Evolutionary conservation across 2,329 filamentous ascomycete genomes (phyloP).

Genomic region (Calonectria crousiana): DNA sequence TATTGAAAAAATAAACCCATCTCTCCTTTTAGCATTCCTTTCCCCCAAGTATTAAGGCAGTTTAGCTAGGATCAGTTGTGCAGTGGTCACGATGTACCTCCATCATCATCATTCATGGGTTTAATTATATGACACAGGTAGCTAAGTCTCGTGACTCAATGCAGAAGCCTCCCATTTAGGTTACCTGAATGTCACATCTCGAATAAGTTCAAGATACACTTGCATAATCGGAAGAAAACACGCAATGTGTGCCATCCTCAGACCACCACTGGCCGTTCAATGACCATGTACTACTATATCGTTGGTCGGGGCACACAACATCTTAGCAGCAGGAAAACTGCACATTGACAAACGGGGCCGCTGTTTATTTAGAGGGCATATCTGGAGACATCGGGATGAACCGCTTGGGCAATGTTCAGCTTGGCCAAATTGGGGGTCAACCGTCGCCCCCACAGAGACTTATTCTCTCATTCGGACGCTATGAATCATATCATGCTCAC

Average conservation of each 20-base stretch:
- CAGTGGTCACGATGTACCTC: too few relatives aligned
- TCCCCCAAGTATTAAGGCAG: too few relatives aligned
- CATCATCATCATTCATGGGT: too few relatives aligned
- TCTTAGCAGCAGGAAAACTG: background rate
- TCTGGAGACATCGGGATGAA: background rate
- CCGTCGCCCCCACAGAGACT: background rate
- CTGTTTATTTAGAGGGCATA: background rate
- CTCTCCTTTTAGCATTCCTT: too few relatives aligned
- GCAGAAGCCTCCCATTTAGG: background rate
- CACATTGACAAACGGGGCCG: background rate
- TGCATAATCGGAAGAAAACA: conserved; percentile 13
- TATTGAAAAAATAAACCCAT: too few relatives aligned
- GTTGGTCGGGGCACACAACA: background rate
- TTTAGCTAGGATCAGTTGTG: too few relatives aligned
- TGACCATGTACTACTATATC: background rate
- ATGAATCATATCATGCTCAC: background rate
- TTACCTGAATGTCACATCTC: background rate
- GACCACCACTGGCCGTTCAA: background rate
- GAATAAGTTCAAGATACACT: background rate
- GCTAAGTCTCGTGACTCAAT: background rate
- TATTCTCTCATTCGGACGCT: background rate
- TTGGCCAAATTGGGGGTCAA: background rate
- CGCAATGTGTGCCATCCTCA: background rate
- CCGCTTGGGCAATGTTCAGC: background rate
- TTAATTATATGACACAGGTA: background rate